phyloP scores from a whole-genome alignment of 2,329 filamentous ascomycete species.

The Camptophora hylomeconis region DNA sequence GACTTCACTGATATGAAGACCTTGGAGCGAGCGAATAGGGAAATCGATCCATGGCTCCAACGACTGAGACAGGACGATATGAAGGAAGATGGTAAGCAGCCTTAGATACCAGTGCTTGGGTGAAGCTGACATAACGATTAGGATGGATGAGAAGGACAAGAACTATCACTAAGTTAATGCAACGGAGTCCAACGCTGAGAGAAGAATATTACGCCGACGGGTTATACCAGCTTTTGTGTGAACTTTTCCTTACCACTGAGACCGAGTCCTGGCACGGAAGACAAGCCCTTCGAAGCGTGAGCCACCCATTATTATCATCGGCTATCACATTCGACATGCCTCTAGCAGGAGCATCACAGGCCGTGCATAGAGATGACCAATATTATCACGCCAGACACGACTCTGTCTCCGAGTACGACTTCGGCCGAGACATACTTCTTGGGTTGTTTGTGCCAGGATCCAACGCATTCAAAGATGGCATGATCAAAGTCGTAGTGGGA shows the following conservation, averaged over 20 bases:
- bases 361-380: constrained; percentile 26
- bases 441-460: constrained; percentile 19
- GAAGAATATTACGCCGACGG: constrained; percentile 23
- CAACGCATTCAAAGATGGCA: constrained; percentile 19
- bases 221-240: constrained; percentile 15
- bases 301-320: constrained; percentile 23
- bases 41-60: constrained; percentile 19
- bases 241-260: constrained; percentile 22
- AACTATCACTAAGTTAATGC: constrained; percentile 22
- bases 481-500: constrained; percentile 21
- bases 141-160: constrained; percentile 22
- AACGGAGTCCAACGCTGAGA: constrained; percentile 23
- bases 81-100: too few relatives aligned
- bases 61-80: neutral
- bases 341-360: constrained; percentile 22
- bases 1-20: constrained; percentile 19
- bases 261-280: constrained; percentile 23
- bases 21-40: constrained; percentile 17
- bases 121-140: too few relatives aligned
- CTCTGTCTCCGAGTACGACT: constrained; percentile 4
- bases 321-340: constrained; percentile 25
- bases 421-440: constrained; percentile 18
- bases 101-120: too few relatives aligned
- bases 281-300: constrained; percentile 18
- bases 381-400: constrained; percentile 24